Conservation (phyloP, 768 basidiomycete genomes). For the Termitomyces sp. region DNA sequence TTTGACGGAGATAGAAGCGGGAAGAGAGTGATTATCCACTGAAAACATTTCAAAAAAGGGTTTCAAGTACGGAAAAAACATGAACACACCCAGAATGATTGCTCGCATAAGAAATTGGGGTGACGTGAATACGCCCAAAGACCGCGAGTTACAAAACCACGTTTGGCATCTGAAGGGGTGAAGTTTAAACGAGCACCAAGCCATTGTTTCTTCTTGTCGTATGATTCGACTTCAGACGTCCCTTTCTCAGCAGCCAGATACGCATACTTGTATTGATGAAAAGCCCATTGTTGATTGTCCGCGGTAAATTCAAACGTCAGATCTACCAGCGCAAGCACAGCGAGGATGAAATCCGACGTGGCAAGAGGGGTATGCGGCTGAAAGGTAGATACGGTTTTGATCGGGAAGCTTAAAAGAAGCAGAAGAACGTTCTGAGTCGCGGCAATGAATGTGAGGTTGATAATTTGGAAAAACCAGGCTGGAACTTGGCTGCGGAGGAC, state of each 20-base stretch:
- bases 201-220: conserved; percentile 52
- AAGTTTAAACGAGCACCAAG: conserved; percentile 58
- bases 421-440: conserved; percentile 78
- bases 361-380: conserved; percentile 49
- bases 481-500: conserved; percentile 56
- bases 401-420: conserved; percentile 54
- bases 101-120: conserved; percentile 92
- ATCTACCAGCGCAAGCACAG: conserved; percentile 48
- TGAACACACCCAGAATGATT: conserved; percentile 70
- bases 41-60: conserved; percentile 1
- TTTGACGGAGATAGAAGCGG: conserved; percentile 45
- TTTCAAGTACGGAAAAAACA: neutral
- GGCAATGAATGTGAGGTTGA: conserved; percentile 65
- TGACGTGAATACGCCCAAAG: conserved; percentile 87
- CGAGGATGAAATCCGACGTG: conserved; percentile 58
- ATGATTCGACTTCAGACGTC: conserved; percentile 26
- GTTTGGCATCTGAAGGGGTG: conserved; percentile 58
- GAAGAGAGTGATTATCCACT: conserved; percentile 68
- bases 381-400: conserved; percentile 45
- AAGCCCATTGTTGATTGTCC: conserved; percentile 90
- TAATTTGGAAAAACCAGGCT: conserved; percentile 37
- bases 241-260: conserved; percentile 24
- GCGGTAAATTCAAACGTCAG: conserved; percentile 74
- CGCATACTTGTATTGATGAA: conserved; percentile 70
- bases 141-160: conserved; percentile 83